Base-by-base conservation (phyloP, 1,139 yeast genomes). In the Protomyces pachydermus region DNA sequence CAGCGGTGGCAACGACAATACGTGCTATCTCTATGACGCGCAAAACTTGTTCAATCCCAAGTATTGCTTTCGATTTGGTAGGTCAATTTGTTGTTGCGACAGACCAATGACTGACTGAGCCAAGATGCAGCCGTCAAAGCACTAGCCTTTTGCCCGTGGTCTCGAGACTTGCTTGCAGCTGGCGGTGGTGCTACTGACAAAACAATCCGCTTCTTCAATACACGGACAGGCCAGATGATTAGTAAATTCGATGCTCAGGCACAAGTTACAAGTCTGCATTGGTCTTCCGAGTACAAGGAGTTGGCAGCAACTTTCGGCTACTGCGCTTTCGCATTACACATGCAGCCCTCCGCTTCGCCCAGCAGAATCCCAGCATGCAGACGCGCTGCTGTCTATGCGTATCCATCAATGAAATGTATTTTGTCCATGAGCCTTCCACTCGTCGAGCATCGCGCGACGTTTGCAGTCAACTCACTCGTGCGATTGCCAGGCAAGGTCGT, bases 111-210 rank as follows among this genome's bases (percentile, higher is more conserved):
- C 53, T 37, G 50, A 16, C 35, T 34, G 18, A 32, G 14, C 77
- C 77, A 74, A 61, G 67, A 71, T 6, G 76, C 78, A 3, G 78
- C 78, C 0, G 75, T 86, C 2, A 86, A 86, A 72, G 91, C 91
- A 0, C 74, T 87, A 65, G 82, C 86, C 37, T 87, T 85, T 79
- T 86, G 91, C 71, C 91, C 91, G 0, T 84, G 83, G 80, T 82
- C 83, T 68, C 81, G 82, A 37, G 78, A 81, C 61, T 73, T 86
- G 42, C 75, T 86, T 38, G 91, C 88, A 16, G 85, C 90, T 0
- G 91, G 98, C 3, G 97, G 97, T 37, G 97, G 98, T 38, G 88
- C 97, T 0, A 91, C 95, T 3, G 97, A 91, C 74, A 83, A 91
- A 65, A 83, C 86, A 37, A 78, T 85, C 20, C 77, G 90, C 62